A percentile compares a stretch with the other conserved stretches of the same genome.
These are phyloP conservation scores for Suillus decipiens DNA, from an alignment of 768 basidiomycete genomes.

Conservation along the genomic window DNA sequence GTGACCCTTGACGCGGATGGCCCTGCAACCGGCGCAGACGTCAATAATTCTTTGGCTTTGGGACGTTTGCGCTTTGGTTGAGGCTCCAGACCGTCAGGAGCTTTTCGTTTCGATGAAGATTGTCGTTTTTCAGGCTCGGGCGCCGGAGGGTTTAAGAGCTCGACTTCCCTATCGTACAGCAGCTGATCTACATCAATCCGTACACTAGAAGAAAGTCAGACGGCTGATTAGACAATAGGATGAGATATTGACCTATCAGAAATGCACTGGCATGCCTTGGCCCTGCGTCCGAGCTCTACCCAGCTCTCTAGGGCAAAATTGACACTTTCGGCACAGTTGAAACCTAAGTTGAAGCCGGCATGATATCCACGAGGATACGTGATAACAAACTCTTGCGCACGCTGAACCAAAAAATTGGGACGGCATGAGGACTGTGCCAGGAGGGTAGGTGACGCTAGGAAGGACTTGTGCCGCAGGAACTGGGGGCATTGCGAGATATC, in stretches of 20 bases:
- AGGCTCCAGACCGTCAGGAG: slow-evolving; percentile 29
- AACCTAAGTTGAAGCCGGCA: slow-evolving; percentile 93
- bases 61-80: slow-evolving; percentile 29
- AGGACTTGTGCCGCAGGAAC: slow-evolving; percentile 96
- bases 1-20: slow-evolving; percentile 52
- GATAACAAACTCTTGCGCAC: slow-evolving; percentile 94
- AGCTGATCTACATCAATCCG: slow-evolving; percentile 92
- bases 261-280: slow-evolving; percentile 76
- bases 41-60: slow-evolving; percentile 14
- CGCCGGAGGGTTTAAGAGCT: slow-evolving; percentile 26
- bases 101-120: slow-evolving; percentile 42
- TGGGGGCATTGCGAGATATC: slow-evolving; percentile 86
- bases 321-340: slow-evolving; percentile 96
- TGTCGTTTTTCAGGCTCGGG: slow-evolving; percentile 7
- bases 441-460: slow-evolving; percentile 84
- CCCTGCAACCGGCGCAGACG: slow-evolving; percentile 16
- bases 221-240: slow-evolving; percentile 2
- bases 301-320: slow-evolving; percentile 96
- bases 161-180: slow-evolving; percentile 63
- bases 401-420: slow-evolving; percentile 89
- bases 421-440: slow-evolving; percentile 77
- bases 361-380: slow-evolving; percentile 96
- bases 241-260: slow-evolving; percentile 57
- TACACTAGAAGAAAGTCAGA: slow-evolving; percentile 55
- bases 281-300: slow-evolving; percentile 84